Evolutionary conservation across 2,329 filamentous ascomycete species (phyloP).

Genomic region (Pseudogymnoascus sp.): DNA sequence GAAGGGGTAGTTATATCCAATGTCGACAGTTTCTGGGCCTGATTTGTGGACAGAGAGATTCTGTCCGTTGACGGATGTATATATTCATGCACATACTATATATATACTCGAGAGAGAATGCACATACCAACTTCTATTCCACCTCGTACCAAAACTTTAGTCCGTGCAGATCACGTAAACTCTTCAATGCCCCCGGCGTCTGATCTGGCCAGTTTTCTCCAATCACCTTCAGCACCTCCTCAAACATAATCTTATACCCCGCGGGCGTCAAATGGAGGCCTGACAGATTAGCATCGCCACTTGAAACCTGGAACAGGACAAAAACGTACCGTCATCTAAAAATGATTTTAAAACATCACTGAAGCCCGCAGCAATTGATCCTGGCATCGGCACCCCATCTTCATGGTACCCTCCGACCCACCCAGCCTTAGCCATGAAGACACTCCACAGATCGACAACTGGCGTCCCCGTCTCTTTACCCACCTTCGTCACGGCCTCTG

Average conservation of each 20-base stretch:
- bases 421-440: constrained; percentile 61
- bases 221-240: constrained; percentile 20
- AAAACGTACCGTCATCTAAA: constrained; percentile 18
- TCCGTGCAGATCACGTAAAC: background rate
- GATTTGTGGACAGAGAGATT: background rate
- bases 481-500: constrained; percentile 55
- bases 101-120: background rate
- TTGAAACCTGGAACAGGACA: background rate
- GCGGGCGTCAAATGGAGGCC: constrained; percentile 26
- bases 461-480: constrained; percentile 36
- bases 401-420: constrained; percentile 15
- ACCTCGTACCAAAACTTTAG: background rate
- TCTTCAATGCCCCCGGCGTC: constrained; percentile 5
- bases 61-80: background rate
- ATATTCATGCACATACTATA: constrained; percentile 1
- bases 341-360: constrained; percentile 16
- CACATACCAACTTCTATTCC: background rate
- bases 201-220: constrained; percentile 21
- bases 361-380: constrained; percentile 14
- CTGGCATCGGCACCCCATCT: constrained; percentile 12
- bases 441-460: constrained; percentile 71
- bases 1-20: background rate
- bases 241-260: constrained; percentile 25
- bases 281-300: background rate
- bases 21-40: no score